Conservation (phyloP, 345 rosid species). For the Gossypium australe region DNA sequence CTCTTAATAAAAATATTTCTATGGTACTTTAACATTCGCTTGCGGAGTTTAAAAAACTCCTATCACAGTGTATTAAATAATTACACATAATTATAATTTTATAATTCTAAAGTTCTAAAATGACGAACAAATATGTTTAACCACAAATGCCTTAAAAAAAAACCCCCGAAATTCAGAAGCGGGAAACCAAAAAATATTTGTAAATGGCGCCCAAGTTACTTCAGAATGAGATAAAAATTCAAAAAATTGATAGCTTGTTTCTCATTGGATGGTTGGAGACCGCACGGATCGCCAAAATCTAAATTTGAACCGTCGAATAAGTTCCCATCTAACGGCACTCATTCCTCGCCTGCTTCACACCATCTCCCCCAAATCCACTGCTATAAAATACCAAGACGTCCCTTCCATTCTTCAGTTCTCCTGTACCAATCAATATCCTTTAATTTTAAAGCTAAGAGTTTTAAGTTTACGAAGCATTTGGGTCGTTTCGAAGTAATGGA, state of each 20-base stretch:
- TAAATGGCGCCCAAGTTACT: slow-evolving; percentile 2
- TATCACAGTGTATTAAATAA: no score
- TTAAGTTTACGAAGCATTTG: background rate
- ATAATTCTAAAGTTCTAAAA: no score
- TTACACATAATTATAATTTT: no score
- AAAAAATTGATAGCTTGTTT: background rate
- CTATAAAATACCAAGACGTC: background rate
- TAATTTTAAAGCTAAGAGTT: background rate
- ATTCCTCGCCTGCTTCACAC: background rate
- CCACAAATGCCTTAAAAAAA: background rate
- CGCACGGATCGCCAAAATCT: background rate
- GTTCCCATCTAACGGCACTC: background rate
- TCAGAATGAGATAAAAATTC: background rate
- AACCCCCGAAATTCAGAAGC: background rate
- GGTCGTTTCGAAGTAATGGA: slow-evolving; percentile 32
- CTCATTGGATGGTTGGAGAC: background rate
- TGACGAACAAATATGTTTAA: no score
- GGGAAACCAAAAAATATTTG: background rate
- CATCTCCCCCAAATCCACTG: background rate
- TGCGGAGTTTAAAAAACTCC: no score
- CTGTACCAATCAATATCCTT: background rate
- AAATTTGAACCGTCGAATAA: background rate
- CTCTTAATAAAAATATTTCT: no score
- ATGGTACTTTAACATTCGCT: no score
- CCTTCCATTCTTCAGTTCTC: no score